Conservation (phyloP, 176 grass and related monocot species). For the Phragmites australis region DNA sequence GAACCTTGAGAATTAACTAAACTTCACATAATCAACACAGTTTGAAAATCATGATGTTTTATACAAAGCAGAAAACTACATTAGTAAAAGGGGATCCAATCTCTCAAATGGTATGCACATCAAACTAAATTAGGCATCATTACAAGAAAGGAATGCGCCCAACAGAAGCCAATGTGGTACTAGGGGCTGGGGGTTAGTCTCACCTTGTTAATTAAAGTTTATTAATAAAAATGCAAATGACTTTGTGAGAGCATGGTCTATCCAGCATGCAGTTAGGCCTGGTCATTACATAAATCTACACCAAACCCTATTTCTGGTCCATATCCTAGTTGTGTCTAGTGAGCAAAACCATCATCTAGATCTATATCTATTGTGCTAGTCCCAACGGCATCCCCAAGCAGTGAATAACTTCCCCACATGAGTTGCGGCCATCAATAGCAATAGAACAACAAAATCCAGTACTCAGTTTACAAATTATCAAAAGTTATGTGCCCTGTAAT, state of each 20-base stretch:
- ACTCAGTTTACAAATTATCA: no score
- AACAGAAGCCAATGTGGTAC: no score
- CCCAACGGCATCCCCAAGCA: not conserved
- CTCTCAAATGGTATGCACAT: not conserved
- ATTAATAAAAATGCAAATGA: not conserved
- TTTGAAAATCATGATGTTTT: not conserved
- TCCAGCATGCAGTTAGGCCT: not conserved
- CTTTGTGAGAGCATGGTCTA: not conserved
- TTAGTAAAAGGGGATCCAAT: not conserved
- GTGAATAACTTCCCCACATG: not conserved
- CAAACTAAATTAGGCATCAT: not conserved
- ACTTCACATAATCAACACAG: not conserved
- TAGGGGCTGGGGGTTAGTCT: no score
- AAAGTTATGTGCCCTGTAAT: not conserved
- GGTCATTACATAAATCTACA: not conserved
- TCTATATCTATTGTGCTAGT: not conserved
- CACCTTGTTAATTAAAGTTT: no score
- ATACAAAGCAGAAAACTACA: not conserved
- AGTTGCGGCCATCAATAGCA: not conserved
- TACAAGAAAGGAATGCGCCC: not conserved
- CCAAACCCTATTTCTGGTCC: not conserved
- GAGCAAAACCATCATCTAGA: not conserved
- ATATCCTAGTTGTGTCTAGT: not conserved
- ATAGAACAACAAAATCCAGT: not conserved
- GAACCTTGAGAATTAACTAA: not conserved